Conservation (phyloP, 2,329 filamentous ascomycete species). For the Arthrobotrys pseudoclavata region DNA sequence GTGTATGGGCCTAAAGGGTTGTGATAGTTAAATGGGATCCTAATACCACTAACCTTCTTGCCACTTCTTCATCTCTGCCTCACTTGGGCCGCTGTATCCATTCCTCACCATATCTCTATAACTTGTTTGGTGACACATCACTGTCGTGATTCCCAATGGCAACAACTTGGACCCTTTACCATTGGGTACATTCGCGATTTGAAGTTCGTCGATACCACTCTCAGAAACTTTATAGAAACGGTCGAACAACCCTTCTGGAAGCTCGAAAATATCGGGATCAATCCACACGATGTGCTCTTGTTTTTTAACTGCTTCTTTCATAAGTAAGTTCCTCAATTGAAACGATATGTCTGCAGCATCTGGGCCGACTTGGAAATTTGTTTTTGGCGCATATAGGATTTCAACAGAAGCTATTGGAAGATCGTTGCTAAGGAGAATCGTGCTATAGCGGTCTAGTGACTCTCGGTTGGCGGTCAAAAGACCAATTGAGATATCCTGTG, state of each 20-base stretch:
- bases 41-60: constrained; percentile 9
- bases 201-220: not conserved
- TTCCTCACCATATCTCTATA: constrained; percentile 36
- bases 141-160: constrained; percentile 26
- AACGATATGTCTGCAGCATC: not conserved
- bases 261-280: constrained; percentile 31
- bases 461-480: constrained; percentile 16
- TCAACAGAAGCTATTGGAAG: constrained; percentile 28
- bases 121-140: constrained; percentile 29
- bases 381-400: constrained; percentile 31
- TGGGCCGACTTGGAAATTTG: constrained; percentile 19
- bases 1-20: not conserved
- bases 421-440: constrained; percentile 19
- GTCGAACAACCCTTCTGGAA: constrained; percentile 24
- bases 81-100: constrained; percentile 43
- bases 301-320: constrained; percentile 1
- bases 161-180: not conserved
- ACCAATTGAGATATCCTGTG: constrained; percentile 24
- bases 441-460: constrained; percentile 11
- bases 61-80: constrained; percentile 25
- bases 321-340: constrained; percentile 25
- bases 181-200: constrained; percentile 27
- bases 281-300: constrained; percentile 33
- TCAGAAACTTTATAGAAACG: constrained; percentile 26
- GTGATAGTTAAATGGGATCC: not conserved